Conservation (phyloP, 1,139 yeast genomes). For the Dujonia santamariae region DNA sequence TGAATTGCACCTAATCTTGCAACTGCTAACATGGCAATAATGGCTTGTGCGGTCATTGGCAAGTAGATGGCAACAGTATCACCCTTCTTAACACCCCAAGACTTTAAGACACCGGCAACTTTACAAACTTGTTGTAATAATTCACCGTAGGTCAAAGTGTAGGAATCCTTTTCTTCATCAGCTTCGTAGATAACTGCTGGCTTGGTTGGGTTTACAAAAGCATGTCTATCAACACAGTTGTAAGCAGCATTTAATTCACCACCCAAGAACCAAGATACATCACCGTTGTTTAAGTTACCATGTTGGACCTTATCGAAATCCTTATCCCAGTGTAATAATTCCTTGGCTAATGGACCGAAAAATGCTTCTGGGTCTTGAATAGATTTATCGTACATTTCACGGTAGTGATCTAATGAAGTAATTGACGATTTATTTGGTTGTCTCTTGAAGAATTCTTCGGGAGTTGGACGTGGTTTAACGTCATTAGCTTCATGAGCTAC, state of each 20-base stretch:
- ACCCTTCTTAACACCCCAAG: slow-evolving; percentile 90
- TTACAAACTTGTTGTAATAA: slow-evolving; percentile 82
- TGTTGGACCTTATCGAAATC: slow-evolving; percentile 71
- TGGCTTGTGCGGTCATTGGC: slow-evolving; percentile 97
- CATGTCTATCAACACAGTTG: slow-evolving; percentile 97
- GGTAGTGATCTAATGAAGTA: slow-evolving; percentile 63
- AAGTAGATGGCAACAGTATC: slow-evolving; percentile 95
- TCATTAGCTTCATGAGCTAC: slow-evolving; percentile 84
- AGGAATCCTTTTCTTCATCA: slow-evolving; percentile 79
- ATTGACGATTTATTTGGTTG: slow-evolving; percentile 60
- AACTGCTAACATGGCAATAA: slow-evolving; percentile 90
- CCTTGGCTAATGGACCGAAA: slow-evolving; percentile 80
- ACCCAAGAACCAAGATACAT: slow-evolving; percentile 88
- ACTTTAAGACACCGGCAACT: slow-evolving; percentile 80
- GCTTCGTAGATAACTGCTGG: slow-evolving; percentile 93
- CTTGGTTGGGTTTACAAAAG: slow-evolving; percentile 81
- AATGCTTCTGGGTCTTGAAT: slow-evolving; percentile 79
- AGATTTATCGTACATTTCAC: slow-evolving; percentile 70
- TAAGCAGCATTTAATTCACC: slow-evolving; percentile 93
- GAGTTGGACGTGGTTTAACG: slow-evolving; percentile 62
- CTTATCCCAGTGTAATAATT: slow-evolving; percentile 79
- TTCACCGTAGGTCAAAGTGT: slow-evolving; percentile 78
- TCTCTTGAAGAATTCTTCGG: slow-evolving; percentile 69
- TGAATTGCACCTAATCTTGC: slow-evolving; percentile 95
- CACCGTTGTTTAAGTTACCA: slow-evolving; percentile 77